Evolutionary conservation across 768 basidiomycete genomes (phyloP).

Genomic region (Asterophora lycoperdoides): DNA sequence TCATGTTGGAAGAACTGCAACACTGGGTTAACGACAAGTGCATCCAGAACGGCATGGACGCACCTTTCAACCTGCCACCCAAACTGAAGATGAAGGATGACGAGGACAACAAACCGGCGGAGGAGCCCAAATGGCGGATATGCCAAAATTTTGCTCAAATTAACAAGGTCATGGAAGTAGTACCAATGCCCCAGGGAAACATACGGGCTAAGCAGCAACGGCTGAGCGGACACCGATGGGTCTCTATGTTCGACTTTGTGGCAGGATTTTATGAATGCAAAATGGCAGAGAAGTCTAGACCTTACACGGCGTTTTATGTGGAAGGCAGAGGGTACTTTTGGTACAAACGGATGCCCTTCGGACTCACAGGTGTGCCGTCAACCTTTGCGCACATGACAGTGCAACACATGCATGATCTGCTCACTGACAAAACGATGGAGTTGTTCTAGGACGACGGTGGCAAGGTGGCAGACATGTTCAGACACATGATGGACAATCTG

Average conservation of each 20-base stretch:
- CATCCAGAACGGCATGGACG: constrained; percentile 19
- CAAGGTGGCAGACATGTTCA: constrained; percentile 27
- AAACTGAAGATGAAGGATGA: constrained; percentile 1
- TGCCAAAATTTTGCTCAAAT: too few relatives aligned
- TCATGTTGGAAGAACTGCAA: too few relatives aligned
- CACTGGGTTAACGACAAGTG: constrained; percentile 32
- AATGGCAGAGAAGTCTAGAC: constrained; percentile 16
- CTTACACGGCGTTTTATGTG: constrained; percentile 32
- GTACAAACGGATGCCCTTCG: too few relatives aligned
- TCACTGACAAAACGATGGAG: constrained; percentile 23
- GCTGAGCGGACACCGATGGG: constrained; percentile 33
- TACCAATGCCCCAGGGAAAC: too few relatives aligned
- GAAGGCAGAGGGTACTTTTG: too few relatives aligned
- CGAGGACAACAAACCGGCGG: background rate
- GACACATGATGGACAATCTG: constrained; percentile 22
- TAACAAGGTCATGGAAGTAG: too few relatives aligned
- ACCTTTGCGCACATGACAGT: constrained; percentile 27
- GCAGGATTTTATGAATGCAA: constrained; percentile 30
- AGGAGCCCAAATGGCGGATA: constrained; percentile 14
- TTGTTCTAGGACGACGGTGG: constrained; percentile 38
- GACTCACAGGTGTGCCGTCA: constrained; percentile 20
- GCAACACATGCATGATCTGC: constrained; percentile 20
- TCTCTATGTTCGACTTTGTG: constrained; percentile 33
- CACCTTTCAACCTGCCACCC: constrained; percentile 20
- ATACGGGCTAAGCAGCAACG: constrained; percentile 34